phyloP scores from a whole-genome alignment of 1,284 basidiomycete genomes.

The Puccinia triticina region DNA sequence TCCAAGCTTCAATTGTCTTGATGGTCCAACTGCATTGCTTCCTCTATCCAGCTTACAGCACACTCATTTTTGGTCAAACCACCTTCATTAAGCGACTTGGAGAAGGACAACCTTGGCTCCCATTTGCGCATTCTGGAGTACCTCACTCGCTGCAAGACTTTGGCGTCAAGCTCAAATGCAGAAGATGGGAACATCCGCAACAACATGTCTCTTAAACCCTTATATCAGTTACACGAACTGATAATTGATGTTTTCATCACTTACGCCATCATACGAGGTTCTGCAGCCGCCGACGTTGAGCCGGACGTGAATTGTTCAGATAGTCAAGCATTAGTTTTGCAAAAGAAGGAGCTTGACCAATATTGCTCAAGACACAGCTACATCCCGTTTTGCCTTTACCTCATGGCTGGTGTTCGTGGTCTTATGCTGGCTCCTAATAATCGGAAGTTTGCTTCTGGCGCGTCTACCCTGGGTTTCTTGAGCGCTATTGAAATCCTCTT shows the following conservation, averaged over 20 bases:
- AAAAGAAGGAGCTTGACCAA: constrained; percentile 14
- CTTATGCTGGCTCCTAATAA: constrained; percentile 1
- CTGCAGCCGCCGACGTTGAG: constrained; percentile 9
- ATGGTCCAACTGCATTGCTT: constrained; percentile 23
- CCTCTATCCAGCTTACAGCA: background rate
- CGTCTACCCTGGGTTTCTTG: background rate
- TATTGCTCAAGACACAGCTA: constrained; percentile 11
- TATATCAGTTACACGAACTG: constrained; percentile 8
- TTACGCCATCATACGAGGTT: constrained; percentile 11
- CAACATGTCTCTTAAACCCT: constrained; percentile 11
- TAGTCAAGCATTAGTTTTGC: background rate
- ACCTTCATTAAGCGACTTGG: constrained; percentile 8
- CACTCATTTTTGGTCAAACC: background rate
- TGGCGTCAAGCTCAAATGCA: background rate
- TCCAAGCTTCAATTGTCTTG: background rate
- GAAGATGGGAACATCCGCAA: constrained; percentile 7
- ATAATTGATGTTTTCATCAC: constrained; percentile 18
- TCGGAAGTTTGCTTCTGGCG: background rate
- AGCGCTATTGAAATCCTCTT: background rate
- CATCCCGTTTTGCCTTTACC: constrained; percentile 6
- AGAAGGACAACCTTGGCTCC: background rate
- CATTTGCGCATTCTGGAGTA: constrained; percentile 17
- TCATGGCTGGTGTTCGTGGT: background rate
- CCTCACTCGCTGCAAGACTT: constrained; percentile 13
- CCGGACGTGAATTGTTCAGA: background rate